A percentile compares a stretch with the other conserved stretches of the same genome.
These are phyloP conservation scores for Curvularia sp. DNA, from an alignment of 2,329 filamentous ascomycete genomes.

Conservation along the genomic window DNA sequence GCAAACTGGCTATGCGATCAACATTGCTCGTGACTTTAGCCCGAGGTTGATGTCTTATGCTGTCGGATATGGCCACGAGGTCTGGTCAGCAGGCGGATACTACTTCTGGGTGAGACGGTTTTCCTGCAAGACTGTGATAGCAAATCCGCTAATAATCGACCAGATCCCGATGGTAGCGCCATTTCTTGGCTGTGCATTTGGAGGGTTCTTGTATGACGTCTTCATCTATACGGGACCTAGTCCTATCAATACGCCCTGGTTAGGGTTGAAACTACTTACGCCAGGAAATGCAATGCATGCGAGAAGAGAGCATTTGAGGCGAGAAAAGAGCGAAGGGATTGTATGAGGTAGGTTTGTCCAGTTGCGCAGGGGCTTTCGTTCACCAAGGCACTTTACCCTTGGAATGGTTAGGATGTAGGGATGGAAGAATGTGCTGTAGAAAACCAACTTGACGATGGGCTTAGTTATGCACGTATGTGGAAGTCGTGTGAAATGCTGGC, in stretches of 20 bases:
- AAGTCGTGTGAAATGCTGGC: constrained; percentile 3
- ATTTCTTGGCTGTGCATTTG: constrained; percentile 62
- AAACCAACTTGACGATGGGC: neutral
- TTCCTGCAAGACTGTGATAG: neutral
- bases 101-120: constrained; percentile 70
- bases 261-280: constrained; percentile 65
- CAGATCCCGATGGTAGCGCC: constrained; percentile 76
- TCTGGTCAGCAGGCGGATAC: constrained; percentile 71
- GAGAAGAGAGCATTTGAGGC: constrained; percentile 30
- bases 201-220: constrained; percentile 42
- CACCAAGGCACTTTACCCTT: too few relatives aligned
- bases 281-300: constrained; percentile 32
- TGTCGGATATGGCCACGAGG: constrained; percentile 70
- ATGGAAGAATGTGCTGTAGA: neutral
- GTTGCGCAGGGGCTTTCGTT: neutral
- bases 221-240: constrained; percentile 72
- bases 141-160: constrained; percentile 3
- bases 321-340: constrained; percentile 40
- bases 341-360: constrained; percentile 17
- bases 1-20: constrained; percentile 80
- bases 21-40: constrained; percentile 74
- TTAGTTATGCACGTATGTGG: constrained; percentile 22
- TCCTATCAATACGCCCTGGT: constrained; percentile 71
- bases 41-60: constrained; percentile 71
- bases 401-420: too few relatives aligned